Percentiles rank a stretch among this genome's conserved stretches.
phyloP scores from a whole-genome alignment of 495 filamentous ascomycete species.

The Bacidia gigantensis region DNA sequence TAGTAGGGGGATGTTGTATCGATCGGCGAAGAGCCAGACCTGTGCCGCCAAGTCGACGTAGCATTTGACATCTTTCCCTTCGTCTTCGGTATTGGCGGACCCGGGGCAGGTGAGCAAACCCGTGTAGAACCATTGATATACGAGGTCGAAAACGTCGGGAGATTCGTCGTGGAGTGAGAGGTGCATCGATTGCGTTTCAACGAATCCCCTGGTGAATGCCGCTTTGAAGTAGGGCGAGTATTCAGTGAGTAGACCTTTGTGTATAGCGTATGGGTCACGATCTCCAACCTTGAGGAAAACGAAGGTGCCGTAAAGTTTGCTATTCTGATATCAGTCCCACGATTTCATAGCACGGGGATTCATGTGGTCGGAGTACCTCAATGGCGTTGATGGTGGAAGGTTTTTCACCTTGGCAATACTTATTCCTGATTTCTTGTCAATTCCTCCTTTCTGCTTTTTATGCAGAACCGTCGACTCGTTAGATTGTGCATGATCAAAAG shows the following conservation, averaged over 20 bases:
- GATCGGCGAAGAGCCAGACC: neutral
- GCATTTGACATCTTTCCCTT: neutral
- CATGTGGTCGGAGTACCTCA: too few species aligned
- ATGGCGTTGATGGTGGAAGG: too few species aligned
- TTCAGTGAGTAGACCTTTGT: slow-evolving; percentile 7
- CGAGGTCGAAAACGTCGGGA: slow-evolving; percentile 18
- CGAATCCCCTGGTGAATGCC: slow-evolving; percentile 6
- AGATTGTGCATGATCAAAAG: too few species aligned
- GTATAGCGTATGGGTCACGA: slow-evolving; percentile 5
- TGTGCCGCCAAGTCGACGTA: neutral
- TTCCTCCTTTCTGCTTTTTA: too few species aligned
- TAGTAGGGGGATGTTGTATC: neutral
- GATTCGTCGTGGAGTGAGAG: slow-evolving; percentile 24
- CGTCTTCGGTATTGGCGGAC: neutral
- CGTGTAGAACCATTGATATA: slow-evolving; percentile 6
- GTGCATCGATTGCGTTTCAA: neutral
- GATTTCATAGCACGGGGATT: too few species aligned
- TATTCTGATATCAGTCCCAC: too few species aligned
- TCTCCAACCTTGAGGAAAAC: too few species aligned
- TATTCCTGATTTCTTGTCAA: too few species aligned
- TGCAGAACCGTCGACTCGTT: too few species aligned
- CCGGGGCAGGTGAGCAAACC: neutral
- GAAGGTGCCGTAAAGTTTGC: too few species aligned
- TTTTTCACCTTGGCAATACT: too few species aligned
- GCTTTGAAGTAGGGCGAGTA: slow-evolving; percentile 9